phyloP scores from a whole-genome alignment of 73 alveolate species.

The Symbiodinium natans region DNA sequence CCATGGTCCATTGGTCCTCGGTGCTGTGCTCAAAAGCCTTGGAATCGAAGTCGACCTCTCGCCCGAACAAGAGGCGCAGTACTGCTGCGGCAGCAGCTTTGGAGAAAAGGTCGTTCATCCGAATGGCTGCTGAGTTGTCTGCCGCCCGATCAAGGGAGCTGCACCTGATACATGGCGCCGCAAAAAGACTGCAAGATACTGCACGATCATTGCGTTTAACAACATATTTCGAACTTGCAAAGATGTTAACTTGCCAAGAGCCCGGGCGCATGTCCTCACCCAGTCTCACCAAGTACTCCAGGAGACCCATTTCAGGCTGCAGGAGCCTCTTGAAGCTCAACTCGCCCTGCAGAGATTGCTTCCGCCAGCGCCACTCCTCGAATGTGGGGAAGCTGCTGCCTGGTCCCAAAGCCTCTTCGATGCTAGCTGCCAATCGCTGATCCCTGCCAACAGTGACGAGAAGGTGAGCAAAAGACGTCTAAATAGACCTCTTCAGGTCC shows the following conservation, averaged over 20 bases:
- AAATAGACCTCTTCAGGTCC: not conserved
- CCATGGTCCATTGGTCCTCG: constrained; percentile 15
- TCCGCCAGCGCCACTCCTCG: constrained; percentile 81
- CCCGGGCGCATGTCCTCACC: constrained; percentile 42
- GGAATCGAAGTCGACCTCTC: constrained; percentile 44
- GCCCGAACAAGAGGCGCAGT: constrained; percentile 24
- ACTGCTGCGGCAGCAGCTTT: constrained; percentile 57
- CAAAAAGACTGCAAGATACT: not conserved
- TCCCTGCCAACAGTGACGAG: not conserved
- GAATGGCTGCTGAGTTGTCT: not conserved
- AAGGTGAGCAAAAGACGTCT: not conserved
- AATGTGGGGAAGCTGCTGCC: constrained; percentile 83
- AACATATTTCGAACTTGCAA: not conserved
- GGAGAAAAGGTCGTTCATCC: constrained; percentile 40
- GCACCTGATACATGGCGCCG: not conserved
- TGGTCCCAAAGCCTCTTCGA: constrained; percentile 88
- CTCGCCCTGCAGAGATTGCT: constrained; percentile 53
- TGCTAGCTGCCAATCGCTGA: constrained; percentile 10
- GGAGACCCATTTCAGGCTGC: not conserved
- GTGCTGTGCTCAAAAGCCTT: constrained; percentile 36
- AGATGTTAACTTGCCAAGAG: not conserved
- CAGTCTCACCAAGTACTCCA: not conserved
- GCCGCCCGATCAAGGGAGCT: constrained; percentile 22
- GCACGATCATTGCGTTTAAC: not conserved
- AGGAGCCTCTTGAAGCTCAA: constrained; percentile 34